Conservation (phyloP, 177 flowering plant genomes). For the Vitis hybrid region DNA sequence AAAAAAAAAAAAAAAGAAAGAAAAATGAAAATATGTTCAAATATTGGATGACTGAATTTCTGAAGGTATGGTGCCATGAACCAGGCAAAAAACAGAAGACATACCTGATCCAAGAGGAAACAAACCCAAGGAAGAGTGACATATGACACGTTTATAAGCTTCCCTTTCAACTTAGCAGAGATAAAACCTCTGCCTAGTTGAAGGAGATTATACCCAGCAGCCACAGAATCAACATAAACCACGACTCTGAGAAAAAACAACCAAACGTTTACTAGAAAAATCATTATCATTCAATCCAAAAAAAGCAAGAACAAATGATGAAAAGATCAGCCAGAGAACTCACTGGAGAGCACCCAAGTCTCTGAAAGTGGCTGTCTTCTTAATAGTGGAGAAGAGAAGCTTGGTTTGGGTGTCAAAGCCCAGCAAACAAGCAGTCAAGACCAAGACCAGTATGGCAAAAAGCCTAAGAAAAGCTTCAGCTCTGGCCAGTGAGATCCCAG, state of each 20-base stretch:
- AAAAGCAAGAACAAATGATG: not conserved
- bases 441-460: constrained; percentile 22
- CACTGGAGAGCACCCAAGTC: constrained; percentile 47
- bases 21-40: too few species aligned
- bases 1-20: too few species aligned
- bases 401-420: constrained; percentile 48
- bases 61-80: not conserved
- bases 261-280: not conserved
- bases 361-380: constrained; percentile 41
- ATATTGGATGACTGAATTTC: too few species aligned
- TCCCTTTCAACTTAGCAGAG: constrained; percentile 11
- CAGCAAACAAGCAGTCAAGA: constrained; percentile 43
- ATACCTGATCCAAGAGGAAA: constrained; percentile 72
- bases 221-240: constrained; percentile 42
- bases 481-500: constrained; percentile 5
- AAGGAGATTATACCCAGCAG: constrained; percentile 55
- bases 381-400: constrained; percentile 20
- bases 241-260: constrained; percentile 29
- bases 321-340: constrained; percentile 2
- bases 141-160: constrained; percentile 8
- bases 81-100: not conserved
- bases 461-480: constrained; percentile 33
- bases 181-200: constrained; percentile 38
- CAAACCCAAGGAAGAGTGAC: constrained; percentile 43
- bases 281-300: too few species aligned